These are phyloP conservation scores for Entomortierella beljakovae DNA, from an alignment of 192 early-diverging fungal species.

Conservation along the genomic window DNA sequence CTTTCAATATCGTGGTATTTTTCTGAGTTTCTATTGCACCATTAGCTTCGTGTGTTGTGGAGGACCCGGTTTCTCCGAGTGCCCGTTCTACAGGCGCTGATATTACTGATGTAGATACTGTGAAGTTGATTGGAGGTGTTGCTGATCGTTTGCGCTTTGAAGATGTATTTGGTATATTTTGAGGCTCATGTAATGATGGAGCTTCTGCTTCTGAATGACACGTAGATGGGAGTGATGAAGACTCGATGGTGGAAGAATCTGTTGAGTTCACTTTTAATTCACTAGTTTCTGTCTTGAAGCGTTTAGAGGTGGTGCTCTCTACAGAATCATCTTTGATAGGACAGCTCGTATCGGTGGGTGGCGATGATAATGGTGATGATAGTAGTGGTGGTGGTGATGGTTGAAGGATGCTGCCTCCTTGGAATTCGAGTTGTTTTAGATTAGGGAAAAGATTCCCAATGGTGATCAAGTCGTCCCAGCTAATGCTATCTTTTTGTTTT, in stretches of 20 bases:
- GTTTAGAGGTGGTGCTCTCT: no score
- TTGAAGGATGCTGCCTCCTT: conserved; percentile 33
- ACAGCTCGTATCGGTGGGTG: no score
- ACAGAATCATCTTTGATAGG: no score
- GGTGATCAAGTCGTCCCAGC: conserved; percentile 30
- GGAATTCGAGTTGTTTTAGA: conserved; percentile 28
- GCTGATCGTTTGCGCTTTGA: conserved; percentile 3
- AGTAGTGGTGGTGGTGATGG: no score
- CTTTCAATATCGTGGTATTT: conserved; percentile 1
- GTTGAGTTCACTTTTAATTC: no score
- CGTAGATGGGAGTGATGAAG: background rate
- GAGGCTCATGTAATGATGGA: background rate
- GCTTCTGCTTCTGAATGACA: background rate
- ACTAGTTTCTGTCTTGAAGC: no score
- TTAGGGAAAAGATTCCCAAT: conserved; percentile 43
- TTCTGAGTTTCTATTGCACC: background rate
- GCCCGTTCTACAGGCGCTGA: background rate
- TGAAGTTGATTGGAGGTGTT: background rate
- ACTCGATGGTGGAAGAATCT: no score
- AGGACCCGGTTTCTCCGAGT: background rate
- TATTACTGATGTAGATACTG: background rate
- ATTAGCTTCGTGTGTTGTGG: background rate
- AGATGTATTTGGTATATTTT: background rate
- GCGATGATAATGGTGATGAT: no score
- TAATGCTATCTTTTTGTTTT: conserved; percentile 13